These are phyloP conservation scores for Avena atlantica DNA, from an alignment of 176 grass and related monocot genomes.

Conservation along the genomic window DNA sequence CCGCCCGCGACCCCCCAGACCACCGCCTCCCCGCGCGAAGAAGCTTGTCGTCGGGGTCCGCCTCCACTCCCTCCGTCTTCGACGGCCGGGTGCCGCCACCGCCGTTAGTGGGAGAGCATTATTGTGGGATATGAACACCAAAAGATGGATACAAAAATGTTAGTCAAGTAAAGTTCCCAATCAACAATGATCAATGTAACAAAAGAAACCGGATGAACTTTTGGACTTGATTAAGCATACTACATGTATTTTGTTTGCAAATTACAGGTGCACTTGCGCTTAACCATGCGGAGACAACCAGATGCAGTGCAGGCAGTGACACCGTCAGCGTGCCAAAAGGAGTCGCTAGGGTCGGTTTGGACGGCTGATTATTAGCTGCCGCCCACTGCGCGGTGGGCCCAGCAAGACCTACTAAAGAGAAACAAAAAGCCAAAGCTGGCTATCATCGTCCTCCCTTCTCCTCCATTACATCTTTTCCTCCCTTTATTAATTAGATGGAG, in stretches of 20 bases:
- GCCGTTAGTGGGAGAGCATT: not conserved
- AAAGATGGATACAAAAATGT: not conserved
- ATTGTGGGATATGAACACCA: not conserved
- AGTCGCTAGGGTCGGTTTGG: conserved; percentile 47
- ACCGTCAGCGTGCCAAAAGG: conserved; percentile 35
- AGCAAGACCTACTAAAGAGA: conserved; percentile 13
- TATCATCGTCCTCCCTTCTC: conserved; percentile 10
- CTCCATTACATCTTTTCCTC: not conserved
- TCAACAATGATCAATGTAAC: not conserved
- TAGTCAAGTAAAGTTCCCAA: not conserved
- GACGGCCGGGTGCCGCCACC: too few relatives aligned
- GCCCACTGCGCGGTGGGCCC: conserved; percentile 49
- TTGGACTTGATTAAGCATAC: not conserved
- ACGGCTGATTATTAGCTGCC: conserved; percentile 46
- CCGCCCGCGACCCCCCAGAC: too few relatives aligned
- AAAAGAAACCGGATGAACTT: not conserved
- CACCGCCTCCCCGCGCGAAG: too few relatives aligned
- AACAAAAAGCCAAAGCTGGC: conserved; percentile 14
- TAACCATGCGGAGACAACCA: conserved; percentile 12
- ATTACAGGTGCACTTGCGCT: not conserved
- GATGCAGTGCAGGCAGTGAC: not conserved
- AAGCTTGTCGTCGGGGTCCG: too few relatives aligned
- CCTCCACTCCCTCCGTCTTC: too few relatives aligned
- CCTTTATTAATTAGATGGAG: not conserved
- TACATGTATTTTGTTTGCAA: not conserved